phyloP scores from a whole-genome alignment of 2,329 filamentous ascomycete genomes.

The Decorospora gaudefroyi region DNA sequence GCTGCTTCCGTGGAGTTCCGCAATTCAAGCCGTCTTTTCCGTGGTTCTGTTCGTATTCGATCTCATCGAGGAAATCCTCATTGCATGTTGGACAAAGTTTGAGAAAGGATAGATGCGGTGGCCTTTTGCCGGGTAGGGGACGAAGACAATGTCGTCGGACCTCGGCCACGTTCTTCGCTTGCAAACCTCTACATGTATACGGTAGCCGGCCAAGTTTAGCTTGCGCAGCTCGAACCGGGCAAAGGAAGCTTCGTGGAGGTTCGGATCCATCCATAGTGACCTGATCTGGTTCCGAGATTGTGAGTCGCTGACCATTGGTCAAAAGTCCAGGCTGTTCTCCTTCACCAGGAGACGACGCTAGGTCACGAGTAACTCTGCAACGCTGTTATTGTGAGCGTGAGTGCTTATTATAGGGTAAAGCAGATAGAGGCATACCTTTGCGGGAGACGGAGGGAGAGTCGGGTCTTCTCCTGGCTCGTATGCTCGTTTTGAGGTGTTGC shows the following conservation, averaged over 20 bases:
- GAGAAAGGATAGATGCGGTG: constrained; percentile 13
- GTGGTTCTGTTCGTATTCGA: constrained; percentile 1
- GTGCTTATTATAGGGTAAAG: too few species aligned
- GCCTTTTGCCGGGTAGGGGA: background rate
- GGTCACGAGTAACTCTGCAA: too few species aligned
- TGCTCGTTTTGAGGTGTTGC: too few species aligned
- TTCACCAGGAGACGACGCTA: too few species aligned
- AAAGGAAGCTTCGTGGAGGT: background rate
- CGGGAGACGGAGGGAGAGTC: too few species aligned
- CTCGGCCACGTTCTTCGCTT: constrained; percentile 8
- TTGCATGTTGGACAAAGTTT: constrained; percentile 21
- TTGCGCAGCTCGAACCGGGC: background rate
- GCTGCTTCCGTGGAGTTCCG: background rate
- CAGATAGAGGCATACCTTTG: too few species aligned
- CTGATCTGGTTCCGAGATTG: too few species aligned
- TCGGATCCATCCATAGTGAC: too few species aligned
- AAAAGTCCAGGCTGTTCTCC: too few species aligned
- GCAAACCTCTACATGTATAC: background rate
- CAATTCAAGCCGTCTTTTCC: constrained; percentile 2
- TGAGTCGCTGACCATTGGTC: background rate
- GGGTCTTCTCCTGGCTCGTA: too few species aligned
- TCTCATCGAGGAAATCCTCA: constrained; percentile 9
- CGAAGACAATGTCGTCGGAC: constrained; percentile 14
- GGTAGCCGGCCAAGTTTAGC: background rate
- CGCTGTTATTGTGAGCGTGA: too few species aligned